Percentiles rank a stretch among this genome's conserved stretches.
Conservation (phyloP, 2,329 filamentous ascomycete genomes). For the Fusarium fujikuroi region DNA sequence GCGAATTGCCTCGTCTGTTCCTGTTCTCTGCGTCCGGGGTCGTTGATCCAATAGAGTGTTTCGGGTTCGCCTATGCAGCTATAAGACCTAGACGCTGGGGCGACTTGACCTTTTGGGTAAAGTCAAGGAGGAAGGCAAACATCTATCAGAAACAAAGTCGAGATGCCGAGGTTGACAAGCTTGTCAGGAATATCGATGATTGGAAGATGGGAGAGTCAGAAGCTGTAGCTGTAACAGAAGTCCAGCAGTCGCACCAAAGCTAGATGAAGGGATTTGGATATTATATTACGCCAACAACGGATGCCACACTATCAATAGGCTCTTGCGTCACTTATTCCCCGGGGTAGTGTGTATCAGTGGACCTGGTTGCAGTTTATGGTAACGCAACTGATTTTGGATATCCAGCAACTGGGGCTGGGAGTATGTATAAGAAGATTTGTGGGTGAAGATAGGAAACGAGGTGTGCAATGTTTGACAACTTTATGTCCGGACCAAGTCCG, state of each 20-base stretch:
- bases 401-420: background rate
- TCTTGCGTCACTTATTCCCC: conserved; percentile 26
- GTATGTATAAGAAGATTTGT: background rate
- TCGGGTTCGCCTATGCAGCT: background rate
- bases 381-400: background rate
- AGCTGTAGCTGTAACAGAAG: background rate
- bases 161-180: background rate
- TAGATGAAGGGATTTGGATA: background rate
- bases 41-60: conserved; percentile 5
- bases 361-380: background rate
- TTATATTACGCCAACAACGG: conserved; percentile 6
- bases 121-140: background rate
- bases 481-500: conserved; percentile 1
- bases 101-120: background rate
- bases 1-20: conserved; percentile 7
- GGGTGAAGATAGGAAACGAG: conserved; percentile 2
- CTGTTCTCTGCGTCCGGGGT: background rate
- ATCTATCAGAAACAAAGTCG: background rate
- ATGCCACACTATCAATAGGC: background rate
- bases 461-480: background rate
- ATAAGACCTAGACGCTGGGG: background rate
- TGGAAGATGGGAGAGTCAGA: background rate
- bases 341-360: background rate
- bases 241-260: background rate
- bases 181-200: background rate